phyloP scores from a whole-genome alignment of 768 basidiomycete species.

The Dendrothele bispora region DNA sequence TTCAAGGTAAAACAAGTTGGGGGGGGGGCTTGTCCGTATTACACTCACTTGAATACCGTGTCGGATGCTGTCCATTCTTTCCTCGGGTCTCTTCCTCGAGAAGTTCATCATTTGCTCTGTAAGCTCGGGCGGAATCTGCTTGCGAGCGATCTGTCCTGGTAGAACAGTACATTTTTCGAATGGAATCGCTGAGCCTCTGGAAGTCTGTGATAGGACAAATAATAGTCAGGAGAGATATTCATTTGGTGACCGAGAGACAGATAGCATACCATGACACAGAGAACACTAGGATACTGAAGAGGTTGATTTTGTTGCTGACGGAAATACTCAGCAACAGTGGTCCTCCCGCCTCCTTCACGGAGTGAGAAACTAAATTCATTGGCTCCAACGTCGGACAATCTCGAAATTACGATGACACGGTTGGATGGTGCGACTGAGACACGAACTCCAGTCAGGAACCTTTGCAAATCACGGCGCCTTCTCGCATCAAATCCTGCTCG shows the following conservation, averaged over 20 bases:
- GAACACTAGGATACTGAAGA: conserved; percentile 46
- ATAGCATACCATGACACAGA: conserved; percentile 66
- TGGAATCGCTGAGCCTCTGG: conserved; percentile 61
- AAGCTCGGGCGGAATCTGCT: conserved; percentile 68
- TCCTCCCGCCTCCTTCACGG: conserved; percentile 42
- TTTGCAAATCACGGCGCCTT: conserved; percentile 40
- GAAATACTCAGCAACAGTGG: conserved; percentile 45
- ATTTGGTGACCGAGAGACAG: no score
- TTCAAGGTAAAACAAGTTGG: no score
- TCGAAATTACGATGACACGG: conserved; percentile 38
- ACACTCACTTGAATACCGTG: conserved; percentile 50
- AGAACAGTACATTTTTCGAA: conserved; percentile 66
- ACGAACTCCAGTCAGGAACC: conserved; percentile 36
- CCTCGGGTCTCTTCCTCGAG: conserved; percentile 60
- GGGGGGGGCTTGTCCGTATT: no score
- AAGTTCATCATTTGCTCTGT: conserved; percentile 64
- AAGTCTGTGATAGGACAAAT: conserved; percentile 42
- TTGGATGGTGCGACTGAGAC: conserved; percentile 27
- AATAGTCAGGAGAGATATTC: conserved; percentile 1
- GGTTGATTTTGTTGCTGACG: conserved; percentile 18
- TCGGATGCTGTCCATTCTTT: conserved; percentile 55
- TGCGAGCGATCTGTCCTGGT: conserved; percentile 69
- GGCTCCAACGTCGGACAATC: conserved; percentile 52
- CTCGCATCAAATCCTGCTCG: conserved; percentile 45
- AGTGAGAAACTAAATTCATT: conserved; percentile 44